Percentiles rank a stretch among this genome's conserved stretches.
Evolutionary conservation across 2,329 filamentous ascomycete genomes (phyloP).

Genomic region (Colletotrichum spinosum): DNA sequence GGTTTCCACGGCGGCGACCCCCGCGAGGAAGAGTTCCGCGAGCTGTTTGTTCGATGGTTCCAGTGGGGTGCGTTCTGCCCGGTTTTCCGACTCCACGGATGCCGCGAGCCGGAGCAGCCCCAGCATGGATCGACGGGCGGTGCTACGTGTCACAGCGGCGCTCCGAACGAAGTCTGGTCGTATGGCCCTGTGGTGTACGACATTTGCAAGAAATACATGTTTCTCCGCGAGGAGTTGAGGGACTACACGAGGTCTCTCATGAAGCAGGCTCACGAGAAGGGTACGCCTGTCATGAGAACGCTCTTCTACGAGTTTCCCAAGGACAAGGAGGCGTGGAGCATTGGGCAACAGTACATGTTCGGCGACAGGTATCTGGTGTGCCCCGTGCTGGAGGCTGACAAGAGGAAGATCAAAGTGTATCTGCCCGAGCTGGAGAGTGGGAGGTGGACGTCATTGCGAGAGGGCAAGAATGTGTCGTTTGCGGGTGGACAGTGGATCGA

Average conservation of each 20-base stretch:
- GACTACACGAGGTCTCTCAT: constrained; percentile 69
- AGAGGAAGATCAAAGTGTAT: constrained; percentile 60
- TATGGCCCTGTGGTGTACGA: constrained; percentile 71
- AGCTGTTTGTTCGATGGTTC: constrained; percentile 76
- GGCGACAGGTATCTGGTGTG: constrained; percentile 68
- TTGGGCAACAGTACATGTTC: constrained; percentile 74
- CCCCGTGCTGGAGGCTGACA: constrained; percentile 64
- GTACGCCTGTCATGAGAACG: constrained; percentile 70
- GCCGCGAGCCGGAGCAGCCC: constrained; percentile 66
- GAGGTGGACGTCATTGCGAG: constrained; percentile 31
- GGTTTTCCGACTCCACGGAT: constrained; percentile 75
- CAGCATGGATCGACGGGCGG: constrained; percentile 38
- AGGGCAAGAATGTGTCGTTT: constrained; percentile 15
- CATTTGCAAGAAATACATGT: constrained; percentile 70
- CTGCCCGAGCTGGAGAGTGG: constrained; percentile 51
- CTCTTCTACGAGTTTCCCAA: constrained; percentile 73
- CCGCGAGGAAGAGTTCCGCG: constrained; percentile 65
- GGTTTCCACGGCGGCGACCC: constrained; percentile 76
- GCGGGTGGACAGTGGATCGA: constrained; percentile 35
- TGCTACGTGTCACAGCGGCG: constrained; percentile 57
- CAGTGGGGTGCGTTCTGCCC: constrained; percentile 77
- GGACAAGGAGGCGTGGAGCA: constrained; percentile 64
- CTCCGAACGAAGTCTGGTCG: constrained; percentile 73
- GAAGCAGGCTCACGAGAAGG: constrained; percentile 69
- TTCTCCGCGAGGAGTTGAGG: constrained; percentile 67